Base-by-base conservation (phyloP, 257 asterid genomes). In the Plantago major region DNA sequence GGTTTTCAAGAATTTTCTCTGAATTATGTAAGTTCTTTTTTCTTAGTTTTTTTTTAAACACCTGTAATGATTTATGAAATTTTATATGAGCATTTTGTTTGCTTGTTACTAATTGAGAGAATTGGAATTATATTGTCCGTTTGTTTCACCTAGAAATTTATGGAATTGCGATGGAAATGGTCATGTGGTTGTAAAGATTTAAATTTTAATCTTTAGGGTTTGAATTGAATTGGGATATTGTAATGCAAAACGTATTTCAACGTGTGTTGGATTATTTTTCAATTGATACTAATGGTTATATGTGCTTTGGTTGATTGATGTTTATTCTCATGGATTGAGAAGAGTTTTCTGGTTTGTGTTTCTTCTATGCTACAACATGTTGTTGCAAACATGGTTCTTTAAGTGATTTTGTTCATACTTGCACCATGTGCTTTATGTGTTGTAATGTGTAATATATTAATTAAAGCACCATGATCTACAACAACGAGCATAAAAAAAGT, bases 131-230 rank as follows among this genome's bases (percentile, higher is more conserved):
- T 22, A 22, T 22, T 22, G 26, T 22, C 26, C 26, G 2, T 22
- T 22, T 22, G 26, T 22, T 22, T 22, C 26, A 37, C 15, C 13
- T 38, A 16, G 11, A 11, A 38, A 38, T 57, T 57, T 11, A 2
- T 22, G 26, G 26, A 22, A 1, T 22, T 22, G 26, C 2, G 26
- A n/a, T 1, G 45, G 61, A 61, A 51, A 33, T 64, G 56, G 60
- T 47, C 45, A 54, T 71, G 37, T 53, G 30, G 18, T 40, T 70
- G 49, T 69, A 44, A 57, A 66, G 72, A 54, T 64, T 69, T n/a
- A n/a, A n/a, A n/a, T n/a, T n/a, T n/a, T 19, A 61, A 55, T 71
- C 65, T 66, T 55, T 75, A 50, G 65, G 66, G 68, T 16, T n/a
- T 46, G 67, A 71, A 14, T 13, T 17, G 51, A 55, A 48, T 66